phyloP scores from a whole-genome alignment of 2,329 filamentous ascomycete species.

The Trichoderma sp. region DNA sequence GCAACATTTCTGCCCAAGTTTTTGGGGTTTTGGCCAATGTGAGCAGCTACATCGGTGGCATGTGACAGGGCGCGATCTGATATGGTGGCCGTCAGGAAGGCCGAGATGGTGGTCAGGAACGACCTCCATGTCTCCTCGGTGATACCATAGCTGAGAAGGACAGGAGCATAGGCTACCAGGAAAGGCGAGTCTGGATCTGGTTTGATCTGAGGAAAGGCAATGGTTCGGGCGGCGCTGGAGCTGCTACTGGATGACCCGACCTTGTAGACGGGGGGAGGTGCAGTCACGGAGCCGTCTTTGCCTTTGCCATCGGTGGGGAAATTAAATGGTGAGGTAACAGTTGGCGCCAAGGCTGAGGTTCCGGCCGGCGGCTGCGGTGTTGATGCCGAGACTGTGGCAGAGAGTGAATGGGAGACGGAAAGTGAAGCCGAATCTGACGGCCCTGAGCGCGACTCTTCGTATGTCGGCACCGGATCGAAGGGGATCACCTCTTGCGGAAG shows the following conservation, averaged over 20 bases:
- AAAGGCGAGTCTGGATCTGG: conserved; percentile 38
- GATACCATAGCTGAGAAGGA: conserved; percentile 39
- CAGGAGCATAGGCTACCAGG: conserved; percentile 37
- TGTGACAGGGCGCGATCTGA: conserved; percentile 43
- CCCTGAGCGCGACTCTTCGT: not conserved
- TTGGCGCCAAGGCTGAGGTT: conserved; percentile 24
- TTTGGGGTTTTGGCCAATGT: conserved; percentile 36
- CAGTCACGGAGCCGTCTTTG: not conserved
- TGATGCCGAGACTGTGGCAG: not conserved
- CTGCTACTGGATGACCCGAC: conserved; percentile 21
- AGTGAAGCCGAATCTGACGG: not conserved
- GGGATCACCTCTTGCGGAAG: conserved; percentile 6
- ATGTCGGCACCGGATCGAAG: not conserved
- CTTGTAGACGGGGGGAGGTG: conserved; percentile 23
- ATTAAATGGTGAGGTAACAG: conserved; percentile 33
- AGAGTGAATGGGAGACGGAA: not conserved
- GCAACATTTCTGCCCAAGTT: conserved; percentile 37
- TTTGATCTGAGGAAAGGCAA: conserved; percentile 41
- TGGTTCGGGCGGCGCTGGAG: conserved; percentile 26
- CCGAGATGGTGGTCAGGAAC: conserved; percentile 41
- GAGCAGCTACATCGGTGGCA: conserved; percentile 40
- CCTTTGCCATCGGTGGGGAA: conserved; percentile 29
- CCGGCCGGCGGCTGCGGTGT: not conserved
- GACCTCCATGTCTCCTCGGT: conserved; percentile 35
- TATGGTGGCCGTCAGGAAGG: conserved; percentile 45